Evolutionary conservation across 192 early-diverging fungal genomes (phyloP), one percentile per base, ranked within the genome.

Genomic region (Tieghemiomyces parasiticus): DNA sequence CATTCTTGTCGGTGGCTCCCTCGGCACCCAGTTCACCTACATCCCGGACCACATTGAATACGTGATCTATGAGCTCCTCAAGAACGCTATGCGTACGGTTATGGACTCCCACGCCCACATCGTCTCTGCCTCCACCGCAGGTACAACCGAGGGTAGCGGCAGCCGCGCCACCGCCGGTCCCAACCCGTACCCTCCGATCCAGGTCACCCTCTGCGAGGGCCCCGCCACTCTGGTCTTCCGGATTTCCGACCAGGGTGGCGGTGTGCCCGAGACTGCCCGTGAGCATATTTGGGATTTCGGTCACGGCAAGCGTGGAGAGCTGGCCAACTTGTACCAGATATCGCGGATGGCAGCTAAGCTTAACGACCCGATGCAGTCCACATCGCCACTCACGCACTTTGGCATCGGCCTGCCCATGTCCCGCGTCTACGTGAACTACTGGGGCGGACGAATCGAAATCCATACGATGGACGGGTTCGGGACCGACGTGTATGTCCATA

Each of bases 1-100:
- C 51, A 80, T 93, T 3, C 47, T 82, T 2, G 65, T 93, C 19
- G 86, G 89, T 63, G 91, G 88, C 9, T 71, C 81, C 61, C 65
- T 71, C 0, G 77, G 85, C 48, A 86, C 87, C 8, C 71, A 75
- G 26, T 91, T 98, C 66, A 82, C 85, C 62, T 98, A 94, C 66
- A 93, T 98, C 55, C 89, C 92, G 9, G 94, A 91, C 44, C 92
- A 97, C 60, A 82, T 95, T 59, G 90, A 92, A 71, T 92, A 95
- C 66, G 88, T 97, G 38, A 55, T 97, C 22, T 92, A 88, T 58
- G 92, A 97, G 74, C 70, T 97, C 46, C 68, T 97, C 59, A 85
- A 86, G 62, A 93, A 93, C 74, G 79, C 84, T 38, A 87, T 93
- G 75, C 69, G 79, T 45, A 77, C 78, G 56, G 88, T 89, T 25